phyloP scores from a whole-genome alignment of 345 rosid species.

The Balakata baccata region DNA sequence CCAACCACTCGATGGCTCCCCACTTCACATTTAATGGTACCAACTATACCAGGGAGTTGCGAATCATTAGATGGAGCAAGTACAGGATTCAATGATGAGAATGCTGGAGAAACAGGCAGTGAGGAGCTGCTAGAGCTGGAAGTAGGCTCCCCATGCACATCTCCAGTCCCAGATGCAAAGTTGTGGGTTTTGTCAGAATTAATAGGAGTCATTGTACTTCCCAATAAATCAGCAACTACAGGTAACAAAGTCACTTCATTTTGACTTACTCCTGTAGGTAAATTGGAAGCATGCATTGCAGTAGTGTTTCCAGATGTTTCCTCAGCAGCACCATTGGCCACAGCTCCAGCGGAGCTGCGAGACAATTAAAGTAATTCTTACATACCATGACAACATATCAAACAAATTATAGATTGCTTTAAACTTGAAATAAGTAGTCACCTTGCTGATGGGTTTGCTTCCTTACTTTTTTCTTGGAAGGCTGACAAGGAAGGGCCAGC shows the following conservation, averaged over 20 bases:
- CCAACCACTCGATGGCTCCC: conserved; percentile 36
- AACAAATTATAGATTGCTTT: conserved; percentile 5
- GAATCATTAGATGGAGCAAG: conserved; percentile 48
- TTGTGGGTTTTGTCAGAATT: conserved; percentile 38
- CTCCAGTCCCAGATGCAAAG: conserved; percentile 43
- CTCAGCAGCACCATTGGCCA: conserved; percentile 46
- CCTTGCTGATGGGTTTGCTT: conserved; percentile 43
- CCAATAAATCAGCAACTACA: conserved; percentile 31
- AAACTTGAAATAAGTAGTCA: conserved; percentile 20
- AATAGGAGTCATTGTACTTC: conserved; percentile 28
- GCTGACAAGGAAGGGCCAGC: conserved; percentile 37
- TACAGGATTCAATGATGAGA: conserved; percentile 62
- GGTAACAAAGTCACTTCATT: conserved; percentile 41
- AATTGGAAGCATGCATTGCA: conserved; percentile 19
- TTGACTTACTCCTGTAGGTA: conserved; percentile 27
- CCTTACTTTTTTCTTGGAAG: conserved; percentile 48
- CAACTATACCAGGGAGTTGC: conserved; percentile 33
- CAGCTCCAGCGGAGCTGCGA: conserved; percentile 42
- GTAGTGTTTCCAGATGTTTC: conserved; percentile 34
- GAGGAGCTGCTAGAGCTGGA: conserved; percentile 32
- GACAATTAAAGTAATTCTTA: conserved; percentile 15
- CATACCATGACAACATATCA: not conserved
- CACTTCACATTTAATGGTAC: conserved; percentile 49
- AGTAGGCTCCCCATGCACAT: conserved; percentile 32
- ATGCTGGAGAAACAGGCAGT: conserved; percentile 37